Evolutionary conservation across 1,139 yeast species (phyloP).

Genomic region (Casaregolazyma suthepensis): DNA sequence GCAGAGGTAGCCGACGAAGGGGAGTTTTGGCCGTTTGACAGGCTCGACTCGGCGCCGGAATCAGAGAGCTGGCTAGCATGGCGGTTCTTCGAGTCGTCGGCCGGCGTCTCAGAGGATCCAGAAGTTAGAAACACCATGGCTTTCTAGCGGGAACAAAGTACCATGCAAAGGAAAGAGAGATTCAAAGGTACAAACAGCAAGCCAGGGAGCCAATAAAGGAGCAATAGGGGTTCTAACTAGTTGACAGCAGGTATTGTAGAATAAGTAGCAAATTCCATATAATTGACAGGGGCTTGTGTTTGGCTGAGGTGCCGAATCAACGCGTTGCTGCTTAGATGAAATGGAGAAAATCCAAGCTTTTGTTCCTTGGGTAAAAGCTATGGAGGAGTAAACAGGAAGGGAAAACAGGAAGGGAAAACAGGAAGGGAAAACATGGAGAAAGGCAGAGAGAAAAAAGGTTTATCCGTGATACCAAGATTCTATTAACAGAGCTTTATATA

Average conservation of each 20-base stretch:
- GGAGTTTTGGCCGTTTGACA: slow-evolving; percentile 1
- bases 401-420: neutral
- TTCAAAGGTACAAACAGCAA: neutral
- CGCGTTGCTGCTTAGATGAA: neutral
- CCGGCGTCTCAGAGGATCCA: neutral
- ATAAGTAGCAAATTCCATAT: neutral
- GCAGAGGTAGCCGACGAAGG: slow-evolving; percentile 2
- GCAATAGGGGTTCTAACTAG: neutral
- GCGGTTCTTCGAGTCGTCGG: neutral
- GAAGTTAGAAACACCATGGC: neutral
- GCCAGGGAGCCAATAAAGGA: neutral
- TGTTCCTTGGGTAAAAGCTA: neutral
- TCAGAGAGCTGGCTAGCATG: slow-evolving; percentile 1
- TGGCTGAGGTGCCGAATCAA: neutral
- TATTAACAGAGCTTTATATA: neutral
- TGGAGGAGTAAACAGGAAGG: neutral
- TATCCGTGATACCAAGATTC: neutral
- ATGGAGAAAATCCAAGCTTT: neutral
- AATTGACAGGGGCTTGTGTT: neutral
- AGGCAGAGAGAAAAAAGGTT: neutral
- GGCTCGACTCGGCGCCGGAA: slow-evolving; percentile 2
- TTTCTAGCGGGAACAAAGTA: neutral
- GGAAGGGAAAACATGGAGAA: neutral
- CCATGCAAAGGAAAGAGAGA: neutral
- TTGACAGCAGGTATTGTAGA: neutral